Percentiles rank a stretch among this genome's conserved stretches.
These are phyloP conservation scores for Chrysanthemum makinoi DNA, from an alignment of 129 eudicot genomes.

Conservation along the genomic window DNA sequence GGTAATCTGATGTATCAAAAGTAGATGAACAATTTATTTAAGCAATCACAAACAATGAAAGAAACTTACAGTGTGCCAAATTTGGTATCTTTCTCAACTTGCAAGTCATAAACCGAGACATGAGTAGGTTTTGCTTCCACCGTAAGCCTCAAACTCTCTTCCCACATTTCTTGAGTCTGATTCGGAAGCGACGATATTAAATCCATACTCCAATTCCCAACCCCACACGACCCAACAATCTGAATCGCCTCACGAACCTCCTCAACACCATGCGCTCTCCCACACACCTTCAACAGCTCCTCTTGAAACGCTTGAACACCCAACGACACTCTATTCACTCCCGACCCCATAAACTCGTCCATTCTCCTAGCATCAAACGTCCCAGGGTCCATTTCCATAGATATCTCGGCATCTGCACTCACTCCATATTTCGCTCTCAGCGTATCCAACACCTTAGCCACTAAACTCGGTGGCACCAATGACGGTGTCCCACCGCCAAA, in stretches of 20 bases:
- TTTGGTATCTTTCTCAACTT: slow-evolving; percentile 81
- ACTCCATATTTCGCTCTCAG: slow-evolving; percentile 63
- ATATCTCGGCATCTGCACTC: slow-evolving; percentile 69
- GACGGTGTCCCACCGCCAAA: slow-evolving; percentile 99
- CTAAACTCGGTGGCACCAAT: slow-evolving; percentile 80
- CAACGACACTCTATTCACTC: slow-evolving; percentile 94
- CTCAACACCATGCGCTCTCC: slow-evolving; percentile 77
- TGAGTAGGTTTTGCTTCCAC: slow-evolving; percentile 66
- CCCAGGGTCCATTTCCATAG: slow-evolving; percentile 99
- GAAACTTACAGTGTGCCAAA: slow-evolving; percentile 72
- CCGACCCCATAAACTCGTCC: slow-evolving; percentile 65
- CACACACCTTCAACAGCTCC: slow-evolving; percentile 78
- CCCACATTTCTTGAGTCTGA: slow-evolving; percentile 88
- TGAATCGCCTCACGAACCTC: slow-evolving; percentile 83
- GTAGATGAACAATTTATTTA: too few relatives aligned
- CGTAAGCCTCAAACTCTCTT: slow-evolving; percentile 68
- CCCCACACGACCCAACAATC: slow-evolving; percentile 65
- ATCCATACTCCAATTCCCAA: slow-evolving; percentile 90
- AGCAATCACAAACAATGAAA: background rate
- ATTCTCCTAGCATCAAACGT: slow-evolving; percentile 67
- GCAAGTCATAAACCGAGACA: slow-evolving; percentile 89
- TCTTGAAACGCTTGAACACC: slow-evolving; percentile 98
- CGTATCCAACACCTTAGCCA: slow-evolving; percentile 54
- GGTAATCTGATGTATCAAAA: too few relatives aligned
- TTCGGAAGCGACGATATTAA: slow-evolving; percentile 89